A percentile compares a stretch with the other conserved stretches of the same genome.
phyloP scores from a whole-genome alignment of 148 eudicot species.

The Persicaria maculosa region DNA sequence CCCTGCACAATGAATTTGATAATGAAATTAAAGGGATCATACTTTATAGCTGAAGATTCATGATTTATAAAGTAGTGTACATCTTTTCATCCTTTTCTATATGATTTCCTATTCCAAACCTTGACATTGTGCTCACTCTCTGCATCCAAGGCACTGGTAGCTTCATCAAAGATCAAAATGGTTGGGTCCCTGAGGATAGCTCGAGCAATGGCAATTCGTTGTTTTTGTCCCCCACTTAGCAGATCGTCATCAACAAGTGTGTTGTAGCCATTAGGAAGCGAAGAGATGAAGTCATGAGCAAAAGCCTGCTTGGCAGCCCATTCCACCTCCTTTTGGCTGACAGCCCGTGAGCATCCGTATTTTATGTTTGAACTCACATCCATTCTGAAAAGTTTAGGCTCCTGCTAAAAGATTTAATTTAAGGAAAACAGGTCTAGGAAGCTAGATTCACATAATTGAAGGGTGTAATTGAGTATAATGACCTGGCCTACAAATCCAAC shows the following conservation, averaged over 20 bases:
- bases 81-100: background rate
- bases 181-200: conserved; percentile 87
- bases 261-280: conserved; percentile 79
- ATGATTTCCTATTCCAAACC: conserved; percentile 27
- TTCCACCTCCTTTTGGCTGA: conserved; percentile 76
- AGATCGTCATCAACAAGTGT: conserved; percentile 96
- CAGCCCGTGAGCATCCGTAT: conserved; percentile 74
- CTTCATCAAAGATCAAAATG: conserved; percentile 94
- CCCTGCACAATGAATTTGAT: conserved; percentile 39
- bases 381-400: conserved; percentile 86
- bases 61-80: background rate
- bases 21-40: background rate
- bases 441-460: conserved; percentile 6
- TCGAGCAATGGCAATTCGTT: conserved; percentile 95
- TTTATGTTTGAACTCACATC: conserved; percentile 80
- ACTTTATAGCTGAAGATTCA: background rate
- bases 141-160: conserved; percentile 97
- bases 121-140: conserved; percentile 96
- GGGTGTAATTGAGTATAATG: conserved; percentile 15
- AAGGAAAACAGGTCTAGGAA: conserved; percentile 9
- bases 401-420: conserved; percentile 35
- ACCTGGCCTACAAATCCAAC: conserved; percentile 99
- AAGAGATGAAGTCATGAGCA: conserved; percentile 83
- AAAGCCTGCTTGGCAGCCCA: conserved; percentile 89
- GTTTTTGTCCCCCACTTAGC: conserved; percentile 99